Base-by-base conservation (phyloP, 1,139 yeast species). In the Komagataea norvegica region DNA sequence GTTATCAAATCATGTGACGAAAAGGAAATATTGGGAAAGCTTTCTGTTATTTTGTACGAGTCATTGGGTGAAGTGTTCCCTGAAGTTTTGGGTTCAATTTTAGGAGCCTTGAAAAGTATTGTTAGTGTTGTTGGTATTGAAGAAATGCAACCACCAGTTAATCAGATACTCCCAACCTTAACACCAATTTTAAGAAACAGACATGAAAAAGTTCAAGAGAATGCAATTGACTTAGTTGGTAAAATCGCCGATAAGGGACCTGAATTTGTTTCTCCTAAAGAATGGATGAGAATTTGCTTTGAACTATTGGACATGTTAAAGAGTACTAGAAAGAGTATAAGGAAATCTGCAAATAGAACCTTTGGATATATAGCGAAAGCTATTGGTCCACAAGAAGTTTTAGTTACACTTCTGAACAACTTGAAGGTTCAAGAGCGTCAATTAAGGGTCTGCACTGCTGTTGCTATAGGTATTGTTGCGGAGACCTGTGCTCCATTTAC, bases 271-370 rank as follows among this genome's bases (percentile, higher is more conserved):
- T 79, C 89, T 35, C 95, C 96, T 3, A 79, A 87, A 45, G 99
- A 93, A 60, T 93, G 98, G 98, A 87, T 91, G 94, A 72, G 98
- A 45, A 86, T 91, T 22, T 86, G 96, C 53, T 88, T 86, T 61
- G 96, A 89, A 56, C 65, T 93, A 31, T 63, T 93, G 31, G 98
- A 91, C 49, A 79, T 91, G 78, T 70, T 93, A 45, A 88, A 88
- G 54, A 84, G 95, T 13, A 77, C 84, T n/a, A 76, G 75, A 42
- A 87, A 84, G 53, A 69, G 80, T 20, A 86, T 89, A 34, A 67
- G 97, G 45, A 70, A 81, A 29, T 86, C 93, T 2, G 95, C 98
- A 0, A 93, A 89, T 55, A 77, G 74, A 22, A 87, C 98, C 0
- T 91, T 93, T 67, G 98, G 98, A 0, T 74, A 75, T 41, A 89